Base-by-base conservation (phyloP, 176 grass and related monocot species). In the Oryza longistaminata region DNA sequence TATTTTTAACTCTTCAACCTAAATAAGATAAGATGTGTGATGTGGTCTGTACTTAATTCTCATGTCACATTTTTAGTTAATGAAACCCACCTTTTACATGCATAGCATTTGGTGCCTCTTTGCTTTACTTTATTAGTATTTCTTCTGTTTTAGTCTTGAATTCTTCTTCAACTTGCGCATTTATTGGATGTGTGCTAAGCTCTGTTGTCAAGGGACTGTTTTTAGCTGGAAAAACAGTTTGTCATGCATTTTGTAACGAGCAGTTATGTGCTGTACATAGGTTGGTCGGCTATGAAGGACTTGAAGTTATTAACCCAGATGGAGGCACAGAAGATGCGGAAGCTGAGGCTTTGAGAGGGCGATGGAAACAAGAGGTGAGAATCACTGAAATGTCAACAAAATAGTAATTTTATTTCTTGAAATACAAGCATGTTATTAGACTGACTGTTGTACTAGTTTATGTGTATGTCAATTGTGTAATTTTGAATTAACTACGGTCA, bases 221-320 rank as follows among this genome's bases (percentile, higher is more conserved):
- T 60, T 10, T 71, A 73, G 46, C 73, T 39, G 3, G 11, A 27
- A 31, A 52, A 44, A 31, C 13, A 33, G 4, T 68, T 64, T 50
- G n/a, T 27, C 0, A 7, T 11, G 9, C 9, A 43, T 14, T 64
- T 90, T 83, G 13, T 73, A 74, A 81, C 19, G 11, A 82, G 33
- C 31, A 66, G 48, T 64, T 85, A 21, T 81, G 66, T 83, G 12
- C 37, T 75, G 9, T 85, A 12, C 77, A 27, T 44, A 99, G 97
- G 86, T 77, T 99, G 77, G 60, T 96, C 19, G 90, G 93, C 19
- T 99, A 99, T 65, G 97, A 99, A 91, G 97, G 97, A 39, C 93
- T 99, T 82, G 90, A 99, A 85, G 97, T 99, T 64, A 91, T 96
- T 81, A 99, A 96, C 27, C 96, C 97, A 12, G 97, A 99, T 66